phyloP scores from a whole-genome alignment of 768 basidiomycete genomes.

The Coprinopsis marcescibilis region DNA sequence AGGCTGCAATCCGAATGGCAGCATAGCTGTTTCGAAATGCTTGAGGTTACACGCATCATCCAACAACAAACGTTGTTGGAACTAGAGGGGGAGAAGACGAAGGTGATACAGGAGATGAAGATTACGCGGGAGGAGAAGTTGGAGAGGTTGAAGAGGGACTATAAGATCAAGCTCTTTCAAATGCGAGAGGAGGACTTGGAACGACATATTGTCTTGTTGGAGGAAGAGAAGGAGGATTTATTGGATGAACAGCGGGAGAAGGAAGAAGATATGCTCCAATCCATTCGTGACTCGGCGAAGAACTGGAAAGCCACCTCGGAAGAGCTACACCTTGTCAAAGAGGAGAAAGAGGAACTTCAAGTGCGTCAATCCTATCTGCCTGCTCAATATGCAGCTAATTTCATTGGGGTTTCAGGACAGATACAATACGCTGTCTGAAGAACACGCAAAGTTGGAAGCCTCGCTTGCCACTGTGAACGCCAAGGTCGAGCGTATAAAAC shows the following conservation, averaged over 20 bases:
- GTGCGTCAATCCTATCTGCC: constrained; percentile 23
- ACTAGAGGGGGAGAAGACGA: constrained; percentile 47
- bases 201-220: constrained; percentile 42
- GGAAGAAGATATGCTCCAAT: constrained; percentile 34
- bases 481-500: constrained; percentile 49
- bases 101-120: constrained; percentile 51
- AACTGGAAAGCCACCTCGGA: constrained; percentile 35
- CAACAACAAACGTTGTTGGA: constrained; percentile 51
- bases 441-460: constrained; percentile 44
- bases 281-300: constrained; percentile 25
- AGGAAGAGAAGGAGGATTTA: constrained; percentile 46
- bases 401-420: constrained; percentile 24
- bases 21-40: constrained; percentile 55
- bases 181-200: constrained; percentile 57
- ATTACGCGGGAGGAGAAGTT: constrained; percentile 51
- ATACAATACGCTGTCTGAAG: constrained; percentile 38
- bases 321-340: constrained; percentile 31
- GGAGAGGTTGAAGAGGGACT: constrained; percentile 57
- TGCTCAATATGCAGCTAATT: background rate
- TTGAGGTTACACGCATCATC: constrained; percentile 59
- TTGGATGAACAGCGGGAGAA: constrained; percentile 42
- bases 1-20: constrained; percentile 46
- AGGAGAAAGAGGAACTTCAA: constrained; percentile 42
- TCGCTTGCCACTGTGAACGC: constrained; percentile 39
- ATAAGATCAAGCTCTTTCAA: constrained; percentile 63